These are phyloP conservation scores for Hirsutella rhossiliensis DNA, from an alignment of 2,329 filamentous ascomycete genomes.

Conservation along the genomic window DNA sequence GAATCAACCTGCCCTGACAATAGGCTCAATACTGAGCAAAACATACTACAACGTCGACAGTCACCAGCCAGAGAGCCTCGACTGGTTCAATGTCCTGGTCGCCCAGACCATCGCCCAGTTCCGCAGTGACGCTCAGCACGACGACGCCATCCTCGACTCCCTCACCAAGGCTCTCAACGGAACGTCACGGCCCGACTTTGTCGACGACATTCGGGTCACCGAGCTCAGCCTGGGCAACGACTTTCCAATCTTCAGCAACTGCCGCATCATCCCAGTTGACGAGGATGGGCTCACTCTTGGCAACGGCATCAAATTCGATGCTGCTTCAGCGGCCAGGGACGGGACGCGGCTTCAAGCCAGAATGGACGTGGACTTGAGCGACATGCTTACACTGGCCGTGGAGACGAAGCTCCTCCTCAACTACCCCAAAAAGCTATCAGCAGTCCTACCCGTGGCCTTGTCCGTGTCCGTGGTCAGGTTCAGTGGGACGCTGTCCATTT, in stretches of 20 bases:
- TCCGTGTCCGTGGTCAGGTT: slow-evolving; percentile 89
- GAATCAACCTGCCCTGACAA: slow-evolving; percentile 64
- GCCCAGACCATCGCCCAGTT: slow-evolving; percentile 96
- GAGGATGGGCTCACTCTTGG: slow-evolving; percentile 57
- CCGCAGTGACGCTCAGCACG: slow-evolving; percentile 79
- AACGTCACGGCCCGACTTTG: slow-evolving; percentile 74
- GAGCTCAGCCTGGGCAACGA: slow-evolving; percentile 92
- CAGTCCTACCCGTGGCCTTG: slow-evolving; percentile 81
- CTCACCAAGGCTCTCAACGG: slow-evolving; percentile 81
- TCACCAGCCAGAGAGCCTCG: slow-evolving; percentile 90
- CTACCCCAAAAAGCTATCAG: slow-evolving; percentile 81
- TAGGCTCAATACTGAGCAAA: slow-evolving; percentile 88
- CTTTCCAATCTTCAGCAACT: slow-evolving; percentile 98
- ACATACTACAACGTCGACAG: slow-evolving; percentile 95
- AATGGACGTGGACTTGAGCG: slow-evolving; percentile 94
- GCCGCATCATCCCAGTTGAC: slow-evolving; percentile 82
- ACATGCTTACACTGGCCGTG: slow-evolving; percentile 87
- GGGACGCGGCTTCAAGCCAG: slow-evolving; percentile 78
- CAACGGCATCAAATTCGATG: slow-evolving; percentile 36
- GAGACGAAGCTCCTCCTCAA: slow-evolving; percentile 93
- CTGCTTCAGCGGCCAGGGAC: slow-evolving; percentile 39
- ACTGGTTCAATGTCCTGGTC: slow-evolving; percentile 98
- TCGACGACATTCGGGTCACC: slow-evolving; percentile 87
- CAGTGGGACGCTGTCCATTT: slow-evolving; percentile 86
- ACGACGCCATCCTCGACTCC: slow-evolving; percentile 79